Evolutionary conservation across 768 basidiomycete genomes (phyloP).

Genomic region (Calvatia gigantea): DNA sequence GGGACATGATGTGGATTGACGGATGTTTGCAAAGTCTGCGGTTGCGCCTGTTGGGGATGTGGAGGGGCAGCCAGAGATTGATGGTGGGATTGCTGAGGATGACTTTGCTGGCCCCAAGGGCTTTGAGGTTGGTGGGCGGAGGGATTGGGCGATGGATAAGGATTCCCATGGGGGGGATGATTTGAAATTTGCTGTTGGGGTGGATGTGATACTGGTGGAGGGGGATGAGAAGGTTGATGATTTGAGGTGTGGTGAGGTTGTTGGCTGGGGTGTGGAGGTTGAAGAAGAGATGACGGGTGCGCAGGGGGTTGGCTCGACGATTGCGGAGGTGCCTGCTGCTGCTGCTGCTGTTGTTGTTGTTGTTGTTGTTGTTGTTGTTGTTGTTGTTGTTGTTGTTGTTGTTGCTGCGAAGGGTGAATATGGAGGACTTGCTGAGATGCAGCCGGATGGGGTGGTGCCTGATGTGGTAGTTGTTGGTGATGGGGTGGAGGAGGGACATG

Average conservation of each 20-base stretch:
- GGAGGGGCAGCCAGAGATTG: constrained; percentile 22
- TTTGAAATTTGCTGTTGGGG: constrained; percentile 9
- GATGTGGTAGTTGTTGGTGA: constrained; percentile 20
- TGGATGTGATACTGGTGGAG: neutral
- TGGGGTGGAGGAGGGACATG: constrained; percentile 23
- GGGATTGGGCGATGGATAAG: constrained; percentile 10
- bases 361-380: constrained; percentile 11
- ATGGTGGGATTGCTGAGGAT: constrained; percentile 37
- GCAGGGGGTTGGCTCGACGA: neutral
- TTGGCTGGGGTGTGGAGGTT: neutral
- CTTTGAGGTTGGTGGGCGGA: constrained; percentile 11
- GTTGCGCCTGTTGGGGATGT: constrained; percentile 29
- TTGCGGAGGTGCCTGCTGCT: constrained; percentile 1
- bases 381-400: constrained; percentile 4
- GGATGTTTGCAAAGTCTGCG: constrained; percentile 33
- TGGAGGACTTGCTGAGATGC: constrained; percentile 29
- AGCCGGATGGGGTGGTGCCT: constrained; percentile 18
- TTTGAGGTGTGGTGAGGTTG: constrained; percentile 4
- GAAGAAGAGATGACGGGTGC: constrained; percentile 8
- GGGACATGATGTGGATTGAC: constrained; percentile 31
- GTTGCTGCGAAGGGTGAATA: constrained; percentile 29
- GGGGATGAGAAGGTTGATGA: constrained; percentile 6
- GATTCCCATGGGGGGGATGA: constrained; percentile 9
- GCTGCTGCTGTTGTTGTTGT: constrained; percentile 11
- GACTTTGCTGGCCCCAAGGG: constrained; percentile 6